phyloP scores from a whole-genome alignment of 495 filamentous ascomycete species.

The Trichoderma reesei region DNA sequence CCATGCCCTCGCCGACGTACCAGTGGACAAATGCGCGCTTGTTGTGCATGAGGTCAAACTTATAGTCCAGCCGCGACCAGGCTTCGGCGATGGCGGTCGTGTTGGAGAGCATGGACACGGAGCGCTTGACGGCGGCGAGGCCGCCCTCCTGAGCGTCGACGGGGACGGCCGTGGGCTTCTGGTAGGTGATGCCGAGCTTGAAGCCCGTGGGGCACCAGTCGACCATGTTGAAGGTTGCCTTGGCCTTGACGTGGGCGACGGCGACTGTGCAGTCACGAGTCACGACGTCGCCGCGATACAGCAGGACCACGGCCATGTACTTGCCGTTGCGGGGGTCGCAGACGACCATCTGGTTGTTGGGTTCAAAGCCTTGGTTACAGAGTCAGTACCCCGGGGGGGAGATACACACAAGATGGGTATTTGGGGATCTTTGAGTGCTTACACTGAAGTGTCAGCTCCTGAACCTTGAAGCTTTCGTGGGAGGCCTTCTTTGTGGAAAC shows the following conservation, averaged over 20 bases:
- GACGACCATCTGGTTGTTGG: conserved; percentile 95
- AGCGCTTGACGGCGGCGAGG: conserved; percentile 92
- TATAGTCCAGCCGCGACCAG: conserved; percentile 80
- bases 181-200: conserved; percentile 99
- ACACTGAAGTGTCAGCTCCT: conserved; percentile 55
- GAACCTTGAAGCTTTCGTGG: conserved; percentile 88
- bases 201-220: conserved; percentile 99
- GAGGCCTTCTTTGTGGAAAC: conserved; percentile 87
- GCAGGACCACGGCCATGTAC: conserved; percentile 97
- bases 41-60: conserved; percentile 95
- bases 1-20: conserved; percentile 95
- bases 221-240: conserved; percentile 97
- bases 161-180: conserved; percentile 78
- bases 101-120: conserved; percentile 99
- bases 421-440: conserved; percentile 58
- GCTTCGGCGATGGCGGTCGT: conserved; percentile 97
- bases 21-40: conserved; percentile 93
- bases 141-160: conserved; percentile 88
- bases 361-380: conserved; percentile 45
- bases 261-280: conserved; percentile 89
- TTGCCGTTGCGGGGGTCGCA: conserved; percentile 98
- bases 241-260: conserved; percentile 93
- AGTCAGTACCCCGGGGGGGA: not conserved
- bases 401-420: not conserved
- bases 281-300: conserved; percentile 97